These are phyloP conservation scores for Cadophora sp. DNA, from an alignment of 2,329 filamentous ascomycete genomes.

Conservation along the genomic window DNA sequence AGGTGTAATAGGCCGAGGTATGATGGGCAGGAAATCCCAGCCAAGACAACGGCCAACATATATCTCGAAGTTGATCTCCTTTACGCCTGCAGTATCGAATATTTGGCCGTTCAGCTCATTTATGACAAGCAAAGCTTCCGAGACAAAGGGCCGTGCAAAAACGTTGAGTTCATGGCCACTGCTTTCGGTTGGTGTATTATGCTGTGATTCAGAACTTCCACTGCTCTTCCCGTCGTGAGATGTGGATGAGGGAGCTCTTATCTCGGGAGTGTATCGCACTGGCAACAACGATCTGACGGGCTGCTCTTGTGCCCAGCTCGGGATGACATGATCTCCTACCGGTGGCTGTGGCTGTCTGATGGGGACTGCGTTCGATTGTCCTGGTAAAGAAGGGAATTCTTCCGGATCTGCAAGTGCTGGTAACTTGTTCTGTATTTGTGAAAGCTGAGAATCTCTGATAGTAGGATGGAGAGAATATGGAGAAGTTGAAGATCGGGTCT, in stretches of 20 bases:
- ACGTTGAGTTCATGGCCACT: conserved; percentile 21
- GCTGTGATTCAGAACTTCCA: background rate
- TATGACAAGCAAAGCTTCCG: conserved; percentile 27
- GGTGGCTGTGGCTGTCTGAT: background rate
- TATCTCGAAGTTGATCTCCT: conserved; percentile 19
- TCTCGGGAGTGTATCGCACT: background rate
- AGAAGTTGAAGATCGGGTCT: background rate
- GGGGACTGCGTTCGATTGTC: background rate
- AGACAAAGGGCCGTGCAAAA: conserved; percentile 31
- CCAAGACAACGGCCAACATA: conserved; percentile 20
- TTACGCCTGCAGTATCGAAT: conserved; percentile 23
- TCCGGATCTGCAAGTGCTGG: background rate
- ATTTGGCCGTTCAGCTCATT: conserved; percentile 23
- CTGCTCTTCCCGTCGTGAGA: background rate
- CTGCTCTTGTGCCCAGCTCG: background rate
- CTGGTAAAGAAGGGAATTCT: conserved; percentile 7
- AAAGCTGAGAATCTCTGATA: background rate
- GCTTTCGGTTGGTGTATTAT: background rate
- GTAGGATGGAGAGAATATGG: background rate
- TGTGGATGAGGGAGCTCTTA: too few species aligned
- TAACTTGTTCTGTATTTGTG: background rate
- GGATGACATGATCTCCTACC: background rate
- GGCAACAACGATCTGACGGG: background rate
- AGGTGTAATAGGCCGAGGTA: conserved; percentile 11
- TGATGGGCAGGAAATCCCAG: conserved; percentile 22